Base-by-base conservation (phyloP, 805 yeast genomes). In the Cyberlindnera subsufficiens region DNA sequence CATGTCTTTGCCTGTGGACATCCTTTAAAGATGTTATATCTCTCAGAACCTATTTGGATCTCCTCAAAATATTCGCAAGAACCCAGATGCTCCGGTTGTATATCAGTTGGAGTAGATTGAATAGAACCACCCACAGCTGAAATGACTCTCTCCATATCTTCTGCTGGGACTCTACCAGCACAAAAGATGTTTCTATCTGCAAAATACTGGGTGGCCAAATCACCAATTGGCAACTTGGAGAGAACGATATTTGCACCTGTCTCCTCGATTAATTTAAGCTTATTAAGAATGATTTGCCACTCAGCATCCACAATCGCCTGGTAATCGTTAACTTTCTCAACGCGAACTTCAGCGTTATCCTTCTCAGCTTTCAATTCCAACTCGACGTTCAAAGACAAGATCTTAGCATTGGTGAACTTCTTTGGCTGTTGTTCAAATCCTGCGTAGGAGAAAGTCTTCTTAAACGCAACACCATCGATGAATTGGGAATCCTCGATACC, bases 341-440 rank as follows among this genome's bases (percentile, higher is more conserved):
- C 93, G 54, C 99, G 79, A 30, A 93, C 98, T 71, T 93, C 99
- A 9, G 99, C 99, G 61, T 93, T 93, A 65, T 93, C 99, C 71
- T 89, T 91, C 69, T 93, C 99, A 1, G 98, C 98, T 69, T 93
- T 93, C 60, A 93, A 78, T 69, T 93, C 99, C 53, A 93, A 75
- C 64, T 93, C 99, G 33, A 93, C 90, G 60, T 93, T 93, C 59
- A 93, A 73, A 55, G 82, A 78, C 44, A 93, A 69, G 50, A 93
- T 79, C 64, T 82, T 86, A 37, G 99, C 96, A 63, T 86, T 72
- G 16, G 57, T 56, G 62, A 93, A 88, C 40, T 63, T 66, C 66
- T 93, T 93, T 40, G 99, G 99, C 67, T 93, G 99, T 71, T 93
- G 99, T 67, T 93, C 99, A 63, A 93, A 93, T 3, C 99, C 99